A percentile compares a stretch with the other conserved stretches of the same genome.
phyloP scores from a whole-genome alignment of 208 protist species.

The Jaenimonas drosophilae region DNA sequence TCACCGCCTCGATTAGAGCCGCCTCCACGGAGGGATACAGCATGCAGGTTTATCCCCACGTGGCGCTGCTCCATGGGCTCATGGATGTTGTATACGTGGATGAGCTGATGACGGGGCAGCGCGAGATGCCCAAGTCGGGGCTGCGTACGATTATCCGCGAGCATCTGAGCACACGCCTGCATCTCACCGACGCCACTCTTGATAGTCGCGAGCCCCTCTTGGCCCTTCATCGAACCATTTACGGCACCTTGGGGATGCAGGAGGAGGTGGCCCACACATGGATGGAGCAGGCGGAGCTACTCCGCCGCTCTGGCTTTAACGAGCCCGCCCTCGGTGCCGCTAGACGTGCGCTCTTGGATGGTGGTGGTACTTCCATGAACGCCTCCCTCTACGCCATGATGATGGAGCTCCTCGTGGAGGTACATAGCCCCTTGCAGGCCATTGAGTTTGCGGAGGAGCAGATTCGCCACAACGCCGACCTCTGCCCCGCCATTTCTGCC shows the following conservation, averaged over 20 bases:
- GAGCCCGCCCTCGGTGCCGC: constrained; percentile 70
- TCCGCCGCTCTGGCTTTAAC: constrained; percentile 61
- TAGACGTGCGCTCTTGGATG: constrained; percentile 33
- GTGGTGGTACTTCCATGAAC: background rate
- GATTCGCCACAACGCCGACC: constrained; percentile 9
- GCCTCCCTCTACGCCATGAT: constrained; percentile 61
- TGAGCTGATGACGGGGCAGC: constrained; percentile 10
- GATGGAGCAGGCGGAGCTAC: constrained; percentile 72
- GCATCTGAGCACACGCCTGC: constrained; percentile 20
- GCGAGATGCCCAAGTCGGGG: background rate
- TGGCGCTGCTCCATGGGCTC: constrained; percentile 65
- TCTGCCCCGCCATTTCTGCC: constrained; percentile 10
- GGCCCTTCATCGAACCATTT: constrained; percentile 72
- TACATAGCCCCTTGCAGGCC: constrained; percentile 60
- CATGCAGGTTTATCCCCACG: constrained; percentile 56
- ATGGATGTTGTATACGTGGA: constrained; percentile 65
- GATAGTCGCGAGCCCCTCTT: constrained; percentile 72
- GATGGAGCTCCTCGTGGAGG: constrained; percentile 82
- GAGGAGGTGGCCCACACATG: constrained; percentile 61
- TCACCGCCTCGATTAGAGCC: constrained; percentile 33
- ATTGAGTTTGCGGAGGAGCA: constrained; percentile 67
- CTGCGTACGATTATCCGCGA: constrained; percentile 7
- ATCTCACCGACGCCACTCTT: constrained; percentile 46
- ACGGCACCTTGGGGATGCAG: constrained; percentile 36
- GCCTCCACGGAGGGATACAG: constrained; percentile 60